A percentile compares a stretch with the other conserved stretches of the same genome.
These are phyloP conservation scores for Spathaspora hagerdaliae DNA, from an alignment of 805 yeast species.

Conservation along the genomic window DNA sequence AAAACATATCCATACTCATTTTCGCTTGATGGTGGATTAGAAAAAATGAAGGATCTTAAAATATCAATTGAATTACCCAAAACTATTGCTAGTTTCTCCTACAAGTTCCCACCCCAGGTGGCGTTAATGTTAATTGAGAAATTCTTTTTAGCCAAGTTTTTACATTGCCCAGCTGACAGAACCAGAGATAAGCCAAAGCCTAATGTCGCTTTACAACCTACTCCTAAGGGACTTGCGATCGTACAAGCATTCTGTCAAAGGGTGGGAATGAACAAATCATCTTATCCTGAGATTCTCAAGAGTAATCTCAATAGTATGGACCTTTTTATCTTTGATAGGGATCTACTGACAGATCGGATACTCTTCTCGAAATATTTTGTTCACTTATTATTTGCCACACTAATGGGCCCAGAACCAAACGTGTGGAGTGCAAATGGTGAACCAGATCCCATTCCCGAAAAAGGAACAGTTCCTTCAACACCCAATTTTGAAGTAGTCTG, in stretches of 20 bases:
- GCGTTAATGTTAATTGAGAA: constrained; percentile 44
- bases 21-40: constrained; percentile 46
- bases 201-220: constrained; percentile 63
- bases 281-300: constrained; percentile 44
- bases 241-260: constrained; percentile 57
- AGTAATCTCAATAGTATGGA: constrained; percentile 70
- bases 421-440: constrained; percentile 58
- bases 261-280: constrained; percentile 44
- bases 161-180: constrained; percentile 75
- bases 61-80: constrained; percentile 45
- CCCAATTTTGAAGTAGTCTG: not conserved
- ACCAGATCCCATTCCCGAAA: constrained; percentile 30
- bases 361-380: constrained; percentile 60
- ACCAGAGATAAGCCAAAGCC: constrained; percentile 49
- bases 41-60: constrained; percentile 45
- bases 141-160: constrained; percentile 57
- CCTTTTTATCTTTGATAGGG: constrained; percentile 64
- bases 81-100: constrained; percentile 53
- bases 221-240: constrained; percentile 84
- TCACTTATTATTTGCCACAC: constrained; percentile 54
- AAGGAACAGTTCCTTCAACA: not conserved
- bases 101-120: constrained; percentile 47
- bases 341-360: constrained; percentile 51
- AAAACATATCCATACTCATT: constrained; percentile 52
- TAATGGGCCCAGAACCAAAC: constrained; percentile 68